phyloP scores from a whole-genome alignment of 345 rosid genomes.

The Aethionema arabicum region DNA sequence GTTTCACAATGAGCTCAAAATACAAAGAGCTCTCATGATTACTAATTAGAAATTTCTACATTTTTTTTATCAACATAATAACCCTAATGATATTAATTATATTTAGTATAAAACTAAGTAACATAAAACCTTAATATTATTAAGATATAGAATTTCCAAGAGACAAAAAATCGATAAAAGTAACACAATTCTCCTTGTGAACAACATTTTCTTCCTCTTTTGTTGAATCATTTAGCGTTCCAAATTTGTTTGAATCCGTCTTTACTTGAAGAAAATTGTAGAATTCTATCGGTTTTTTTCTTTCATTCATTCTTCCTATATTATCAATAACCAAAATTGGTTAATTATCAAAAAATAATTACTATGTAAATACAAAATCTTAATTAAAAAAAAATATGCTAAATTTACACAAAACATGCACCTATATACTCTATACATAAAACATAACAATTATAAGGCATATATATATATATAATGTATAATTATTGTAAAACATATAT shows the following conservation, averaged over 20 bases:
- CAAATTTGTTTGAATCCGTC: conserved; percentile 56
- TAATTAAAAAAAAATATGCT: too few species aligned
- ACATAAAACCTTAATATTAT: conserved; percentile 11
- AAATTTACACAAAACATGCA: too few species aligned
- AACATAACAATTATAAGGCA: too few species aligned
- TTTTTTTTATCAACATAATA: too few species aligned
- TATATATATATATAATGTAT: too few species aligned
- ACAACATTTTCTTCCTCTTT: conserved; percentile 30
- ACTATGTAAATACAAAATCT: too few species aligned
- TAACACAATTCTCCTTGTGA: conserved; percentile 28
- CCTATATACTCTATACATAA: too few species aligned
- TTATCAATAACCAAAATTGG: background rate
- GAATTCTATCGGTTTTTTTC: conserved; percentile 45
- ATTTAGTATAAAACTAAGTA: conserved; percentile 15
- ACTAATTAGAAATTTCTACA: too few species aligned
- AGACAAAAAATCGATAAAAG: conserved; percentile 62
- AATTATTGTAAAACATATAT: too few species aligned
- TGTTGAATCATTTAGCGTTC: conserved; percentile 46
- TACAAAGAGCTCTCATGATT: too few species aligned
- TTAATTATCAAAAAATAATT: conserved; percentile 15
- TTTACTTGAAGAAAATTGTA: conserved; percentile 72
- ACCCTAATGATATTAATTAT: conserved; percentile 9
- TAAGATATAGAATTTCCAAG: conserved; percentile 41
- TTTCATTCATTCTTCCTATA: conserved; percentile 26
- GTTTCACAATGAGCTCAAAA: too few species aligned